phyloP scores from a whole-genome alignment of 495 filamentous ascomycete species.

The Talaromyces liani region DNA sequence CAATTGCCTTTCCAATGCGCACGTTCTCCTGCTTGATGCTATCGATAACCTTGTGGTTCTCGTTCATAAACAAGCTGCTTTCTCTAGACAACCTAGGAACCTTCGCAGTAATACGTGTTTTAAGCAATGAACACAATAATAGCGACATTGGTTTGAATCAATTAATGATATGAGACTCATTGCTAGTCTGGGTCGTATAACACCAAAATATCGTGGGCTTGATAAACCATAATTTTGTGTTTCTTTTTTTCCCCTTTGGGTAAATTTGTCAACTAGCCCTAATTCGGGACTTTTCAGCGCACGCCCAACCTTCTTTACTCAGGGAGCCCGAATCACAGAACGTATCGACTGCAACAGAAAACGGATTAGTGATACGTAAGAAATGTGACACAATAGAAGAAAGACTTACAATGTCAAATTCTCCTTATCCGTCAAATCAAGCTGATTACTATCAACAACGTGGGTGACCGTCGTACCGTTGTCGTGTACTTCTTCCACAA shows the following conservation, averaged over 20 bases:
- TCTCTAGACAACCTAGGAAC: background rate
- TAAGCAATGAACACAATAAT: background rate
- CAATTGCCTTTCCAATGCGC: no score
- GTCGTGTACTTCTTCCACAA: conserved; percentile 24
- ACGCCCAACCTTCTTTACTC: background rate
- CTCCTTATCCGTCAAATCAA: conserved; percentile 35
- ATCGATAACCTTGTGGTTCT: no score
- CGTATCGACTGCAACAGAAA: conserved; percentile 2
- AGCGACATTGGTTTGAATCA: background rate
- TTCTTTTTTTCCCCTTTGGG: background rate
- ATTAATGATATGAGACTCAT: background rate
- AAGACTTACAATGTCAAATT: conserved; percentile 32
- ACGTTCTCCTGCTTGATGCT: no score
- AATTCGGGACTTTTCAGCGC: background rate
- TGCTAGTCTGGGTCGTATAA: no score
- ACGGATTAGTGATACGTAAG: background rate
- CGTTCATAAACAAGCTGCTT: background rate
- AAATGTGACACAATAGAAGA: background rate
- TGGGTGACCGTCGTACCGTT: conserved; percentile 21
- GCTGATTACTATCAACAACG: conserved; percentile 29
- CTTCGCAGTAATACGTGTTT: background rate
- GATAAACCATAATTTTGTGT: background rate
- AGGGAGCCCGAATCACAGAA: background rate
- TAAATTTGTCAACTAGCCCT: background rate
- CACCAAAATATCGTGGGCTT: background rate